Evolutionary conservation across 306 rosid species (phyloP).

Genomic region (Malus domestica): ASM211411v1 NC_041793.1:23886001-23886500

Average conservation of each 20-base stretch:
- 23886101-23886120: conserved; percentile 67
- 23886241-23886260: conserved; percentile 39
- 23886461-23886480: conserved; percentile 45
- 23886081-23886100: conserved; percentile 78
- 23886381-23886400: conserved; percentile 34
- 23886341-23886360: conserved; percentile 64
- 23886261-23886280: conserved; percentile 30
- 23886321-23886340: conserved; percentile 82
- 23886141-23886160: conserved; percentile 13
- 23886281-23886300: conserved; percentile 22
- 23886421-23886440: conserved; percentile 59
- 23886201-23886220: conserved; percentile 82
- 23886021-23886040: conserved; percentile 4
- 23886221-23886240: conserved; percentile 55
- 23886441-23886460: conserved; percentile 65
- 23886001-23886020: not conserved
- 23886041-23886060: conserved; percentile 89
- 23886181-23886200: conserved; percentile 65
- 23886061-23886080: conserved; percentile 97
- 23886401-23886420: conserved; percentile 10
- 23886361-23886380: conserved; percentile 64
- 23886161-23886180: conserved; percentile 79
- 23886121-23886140: conserved; percentile 16
- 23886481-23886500: conserved; percentile 58
- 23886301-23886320: conserved; percentile 65